These are phyloP conservation scores for Schizochytrium sp. DNA, from an alignment of 108 stramenopile species.

Conservation along the genomic window DNA sequence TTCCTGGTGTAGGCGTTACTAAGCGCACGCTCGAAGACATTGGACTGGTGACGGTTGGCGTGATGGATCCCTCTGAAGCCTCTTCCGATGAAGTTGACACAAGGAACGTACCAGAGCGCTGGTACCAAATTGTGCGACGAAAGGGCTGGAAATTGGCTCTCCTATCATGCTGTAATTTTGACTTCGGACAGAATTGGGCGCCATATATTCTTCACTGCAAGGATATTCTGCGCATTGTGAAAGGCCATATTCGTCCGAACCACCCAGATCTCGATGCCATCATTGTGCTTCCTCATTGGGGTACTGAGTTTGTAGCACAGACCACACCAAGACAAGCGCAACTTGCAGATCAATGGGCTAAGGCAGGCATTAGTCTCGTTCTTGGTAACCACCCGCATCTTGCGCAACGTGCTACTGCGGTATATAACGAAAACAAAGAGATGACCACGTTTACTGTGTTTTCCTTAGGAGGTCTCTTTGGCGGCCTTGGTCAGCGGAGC, in stretches of 20 bases:
- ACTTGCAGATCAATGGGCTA: neutral
- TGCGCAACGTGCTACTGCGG: neutral
- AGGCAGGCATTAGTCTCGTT: neutral
- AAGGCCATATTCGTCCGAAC: neutral
- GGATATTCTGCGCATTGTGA: neutral
- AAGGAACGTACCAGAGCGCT: neutral
- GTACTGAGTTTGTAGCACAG: neutral
- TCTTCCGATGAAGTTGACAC: neutral
- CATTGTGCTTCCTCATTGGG: neutral
- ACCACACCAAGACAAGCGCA: neutral
- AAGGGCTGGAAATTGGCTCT: conserved; percentile 15
- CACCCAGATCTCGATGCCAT: neutral
- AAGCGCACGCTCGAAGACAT: conserved; percentile 23
- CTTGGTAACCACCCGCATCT: conserved; percentile 26
- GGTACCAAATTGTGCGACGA: conserved; percentile 26
- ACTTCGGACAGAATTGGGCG: conserved; percentile 12
- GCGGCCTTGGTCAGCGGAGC: neutral
- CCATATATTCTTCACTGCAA: conserved; percentile 24
- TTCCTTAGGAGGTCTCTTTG: conserved; percentile 4
- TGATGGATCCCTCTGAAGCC: neutral
- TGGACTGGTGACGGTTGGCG: neutral
- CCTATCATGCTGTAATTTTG: neutral
- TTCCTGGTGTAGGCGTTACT: neutral
- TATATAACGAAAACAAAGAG: neutral
- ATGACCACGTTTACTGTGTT: neutral